A percentile compares a stretch with the other conserved stretches of the same genome.
Conservation (phyloP, 768 basidiomycete genomes). For the Podaxis sp. region DNA sequence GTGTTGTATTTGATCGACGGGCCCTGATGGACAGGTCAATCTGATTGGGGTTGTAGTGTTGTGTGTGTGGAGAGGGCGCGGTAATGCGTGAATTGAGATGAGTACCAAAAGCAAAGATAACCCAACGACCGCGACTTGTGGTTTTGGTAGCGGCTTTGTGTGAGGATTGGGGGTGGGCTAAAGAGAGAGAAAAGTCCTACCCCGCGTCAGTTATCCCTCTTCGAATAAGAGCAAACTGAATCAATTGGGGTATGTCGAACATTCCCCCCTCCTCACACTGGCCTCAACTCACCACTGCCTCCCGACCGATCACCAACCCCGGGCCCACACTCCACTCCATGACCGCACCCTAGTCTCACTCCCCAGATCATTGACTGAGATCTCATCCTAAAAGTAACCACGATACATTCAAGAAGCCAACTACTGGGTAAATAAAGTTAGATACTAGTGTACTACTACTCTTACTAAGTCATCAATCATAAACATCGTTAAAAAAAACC, state of each 20-base stretch:
- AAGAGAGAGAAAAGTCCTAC: not conserved
- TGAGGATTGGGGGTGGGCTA: not conserved
- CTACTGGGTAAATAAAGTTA: not conserved
- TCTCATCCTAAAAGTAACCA: not conserved
- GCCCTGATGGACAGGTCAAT: not conserved
- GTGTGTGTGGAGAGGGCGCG: no score
- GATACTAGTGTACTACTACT: not conserved
- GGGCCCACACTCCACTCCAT: not conserved
- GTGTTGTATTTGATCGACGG: not conserved
- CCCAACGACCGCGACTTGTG: not conserved
- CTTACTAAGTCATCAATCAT: conserved; percentile 2
- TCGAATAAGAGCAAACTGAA: not conserved
- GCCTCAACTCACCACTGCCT: not conserved
- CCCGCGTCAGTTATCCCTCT: not conserved
- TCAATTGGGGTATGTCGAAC: not conserved
- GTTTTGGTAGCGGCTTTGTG: not conserved
- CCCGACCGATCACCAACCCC: not conserved
- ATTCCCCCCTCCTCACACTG: not conserved
- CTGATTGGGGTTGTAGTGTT: no score
- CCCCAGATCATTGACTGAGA: not conserved
- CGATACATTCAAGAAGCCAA: not conserved
- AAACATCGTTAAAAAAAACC: not conserved
- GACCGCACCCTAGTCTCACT: not conserved
- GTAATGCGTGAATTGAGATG: not conserved
- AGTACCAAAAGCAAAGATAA: not conserved